Conservation (phyloP, 2,329 filamentous ascomycete genomes). For the Cryphonectria nitschkei region DNA sequence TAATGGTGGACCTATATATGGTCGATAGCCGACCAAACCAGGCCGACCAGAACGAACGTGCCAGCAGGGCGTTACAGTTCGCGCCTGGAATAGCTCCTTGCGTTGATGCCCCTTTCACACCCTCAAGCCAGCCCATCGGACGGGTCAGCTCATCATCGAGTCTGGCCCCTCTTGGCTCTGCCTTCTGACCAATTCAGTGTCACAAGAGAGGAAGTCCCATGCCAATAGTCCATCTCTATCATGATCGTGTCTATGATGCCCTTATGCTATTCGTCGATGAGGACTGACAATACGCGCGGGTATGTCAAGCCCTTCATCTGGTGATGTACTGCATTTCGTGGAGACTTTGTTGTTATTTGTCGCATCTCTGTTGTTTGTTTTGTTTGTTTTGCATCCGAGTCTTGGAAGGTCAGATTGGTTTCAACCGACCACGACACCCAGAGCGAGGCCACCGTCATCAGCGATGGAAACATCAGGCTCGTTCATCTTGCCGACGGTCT, state of each 20-base stretch:
- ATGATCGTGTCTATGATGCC: constrained; percentile 6
- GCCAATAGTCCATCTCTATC: background rate
- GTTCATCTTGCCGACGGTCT: constrained; percentile 2
- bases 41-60: background rate
- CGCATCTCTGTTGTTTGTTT: background rate
- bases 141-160: background rate
- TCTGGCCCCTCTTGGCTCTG: background rate
- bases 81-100: background rate
- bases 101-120: background rate
- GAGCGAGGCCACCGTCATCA: constrained; percentile 11
- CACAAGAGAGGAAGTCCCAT: background rate
- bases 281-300: background rate
- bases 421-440: constrained; percentile 19
- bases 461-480: background rate
- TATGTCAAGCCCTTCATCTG: background rate
- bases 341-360: background rate
- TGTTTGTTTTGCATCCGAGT: too few relatives aligned
- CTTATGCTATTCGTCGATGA: background rate
- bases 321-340: background rate
- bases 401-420: background rate
- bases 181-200: background rate
- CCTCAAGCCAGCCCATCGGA: constrained; percentile 1
- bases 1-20: background rate
- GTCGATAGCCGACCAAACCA: background rate
- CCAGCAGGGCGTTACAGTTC: background rate